Conservation (phyloP, 2,329 filamentous ascomycete species). For the Talaromyces atroroseus region DNA sequence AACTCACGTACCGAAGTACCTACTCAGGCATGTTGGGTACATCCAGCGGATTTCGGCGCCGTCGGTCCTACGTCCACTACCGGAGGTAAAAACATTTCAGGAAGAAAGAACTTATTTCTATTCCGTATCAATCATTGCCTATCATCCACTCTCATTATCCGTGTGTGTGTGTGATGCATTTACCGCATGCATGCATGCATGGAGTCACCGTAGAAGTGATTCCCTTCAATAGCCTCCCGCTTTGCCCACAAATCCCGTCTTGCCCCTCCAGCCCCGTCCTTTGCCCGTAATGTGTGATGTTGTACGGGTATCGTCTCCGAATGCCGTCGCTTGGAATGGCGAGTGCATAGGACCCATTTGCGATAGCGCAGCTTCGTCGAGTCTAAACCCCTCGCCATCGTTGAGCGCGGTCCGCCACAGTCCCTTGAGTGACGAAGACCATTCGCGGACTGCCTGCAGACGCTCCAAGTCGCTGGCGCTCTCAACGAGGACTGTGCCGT, state of each 20-base stretch:
- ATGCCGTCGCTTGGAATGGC: constrained; percentile 23
- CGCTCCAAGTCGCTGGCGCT: constrained; percentile 65
- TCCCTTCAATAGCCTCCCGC: not conserved
- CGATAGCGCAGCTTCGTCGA: constrained; percentile 31
- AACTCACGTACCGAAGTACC: not conserved
- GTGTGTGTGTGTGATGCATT: not conserved
- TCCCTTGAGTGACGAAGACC: constrained; percentile 63
- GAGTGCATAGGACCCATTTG: constrained; percentile 22
- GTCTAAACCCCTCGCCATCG: constrained; percentile 64
- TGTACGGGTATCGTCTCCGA: constrained; percentile 27
- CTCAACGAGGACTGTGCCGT: constrained; percentile 75
- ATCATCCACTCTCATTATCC: not conserved
- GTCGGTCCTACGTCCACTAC: too few relatives aligned
- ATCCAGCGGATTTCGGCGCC: not conserved
- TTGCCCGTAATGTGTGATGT: constrained; percentile 12
- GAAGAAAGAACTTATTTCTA: not conserved
- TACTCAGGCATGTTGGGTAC: not conserved
- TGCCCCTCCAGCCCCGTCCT: constrained; percentile 10
- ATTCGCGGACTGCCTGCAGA: constrained; percentile 64
- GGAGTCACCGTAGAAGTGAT: not conserved
- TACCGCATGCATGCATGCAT: not conserved
- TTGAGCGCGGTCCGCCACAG: constrained; percentile 70
- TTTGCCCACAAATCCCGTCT: not conserved
- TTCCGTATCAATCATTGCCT: not conserved
- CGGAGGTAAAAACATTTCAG: too few relatives aligned